A percentile compares a stretch with the other conserved stretches of the same genome.
Conservation (phyloP, 1,284 basidiomycete species). For the Boletellus deceptivus region DNA sequence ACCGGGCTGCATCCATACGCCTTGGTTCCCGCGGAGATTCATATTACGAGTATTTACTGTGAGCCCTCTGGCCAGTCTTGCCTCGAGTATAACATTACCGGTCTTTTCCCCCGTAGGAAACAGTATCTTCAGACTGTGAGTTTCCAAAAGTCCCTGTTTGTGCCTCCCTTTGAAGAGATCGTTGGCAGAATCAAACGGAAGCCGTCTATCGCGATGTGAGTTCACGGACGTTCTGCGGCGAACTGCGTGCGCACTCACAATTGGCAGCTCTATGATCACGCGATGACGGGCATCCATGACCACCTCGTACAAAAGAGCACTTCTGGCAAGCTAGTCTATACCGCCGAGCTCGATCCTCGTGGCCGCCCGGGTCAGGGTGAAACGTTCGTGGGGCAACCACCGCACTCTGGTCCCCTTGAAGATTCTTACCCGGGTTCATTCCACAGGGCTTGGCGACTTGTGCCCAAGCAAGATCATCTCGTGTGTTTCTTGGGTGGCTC, state of each 20-base stretch:
- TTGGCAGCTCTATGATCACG: conserved; percentile 79
- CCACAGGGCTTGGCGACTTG: conserved; percentile 63
- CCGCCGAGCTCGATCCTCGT: conserved; percentile 75
- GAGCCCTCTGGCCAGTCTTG: conserved; percentile 28
- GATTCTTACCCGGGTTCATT: conserved; percentile 7
- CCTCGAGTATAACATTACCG: neutral
- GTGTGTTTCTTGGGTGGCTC: conserved; percentile 94
- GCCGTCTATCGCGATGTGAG: conserved; percentile 72
- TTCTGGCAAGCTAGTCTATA: conserved; percentile 66
- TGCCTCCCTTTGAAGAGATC: conserved; percentile 7
- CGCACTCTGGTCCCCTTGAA: neutral
- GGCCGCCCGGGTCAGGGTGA: conserved; percentile 38
- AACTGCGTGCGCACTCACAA: neutral
- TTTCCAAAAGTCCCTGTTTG: conserved; percentile 1
- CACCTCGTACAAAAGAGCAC: conserved; percentile 70
- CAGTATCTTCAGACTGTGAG: conserved; percentile 77
- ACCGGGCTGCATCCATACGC: conserved; percentile 76
- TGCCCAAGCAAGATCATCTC: conserved; percentile 92
- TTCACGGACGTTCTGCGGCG: neutral
- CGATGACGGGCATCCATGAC: conserved; percentile 79
- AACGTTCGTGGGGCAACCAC: conserved; percentile 41
- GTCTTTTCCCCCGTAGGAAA: conserved; percentile 49
- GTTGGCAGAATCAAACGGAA: conserved; percentile 72
- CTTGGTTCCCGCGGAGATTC: conserved; percentile 93
- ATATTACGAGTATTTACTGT: conserved; percentile 92